Base-by-base conservation (phyloP, 345 rosid genomes). In the Carallia brachiata region DNA sequence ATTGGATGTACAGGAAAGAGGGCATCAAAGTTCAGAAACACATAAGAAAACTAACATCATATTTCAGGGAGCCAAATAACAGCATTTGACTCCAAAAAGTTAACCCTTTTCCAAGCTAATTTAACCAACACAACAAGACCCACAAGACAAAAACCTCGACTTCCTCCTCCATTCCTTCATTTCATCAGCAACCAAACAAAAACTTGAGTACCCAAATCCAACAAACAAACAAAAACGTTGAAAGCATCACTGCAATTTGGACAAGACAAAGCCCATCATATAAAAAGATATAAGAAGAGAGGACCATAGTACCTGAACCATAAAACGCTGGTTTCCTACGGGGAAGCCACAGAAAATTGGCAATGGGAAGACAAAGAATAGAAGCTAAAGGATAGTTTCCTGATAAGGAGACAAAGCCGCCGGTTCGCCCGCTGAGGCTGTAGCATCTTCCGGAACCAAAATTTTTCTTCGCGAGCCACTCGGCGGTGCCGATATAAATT, bases 351-450 rank as follows among this genome's bases (percentile, higher is more conserved):
- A n/a, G 17, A 50, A 53, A 57, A 63, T 1, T 59, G 59, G 19
- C 44, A 67, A 58, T 16, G 50, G 17, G n/a, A 62, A 19, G 54
- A 50, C 44, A n/a, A 32, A 52, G 74, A 65, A 54, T 31, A 39
- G 40, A 8, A 52, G 16, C 50, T 37, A 52, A 52, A 36, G 9
- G 9, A 13, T 4, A 13, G 12, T 48, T 37, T 2, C 13, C 30
- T 15, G 75, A 75, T 52, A 4, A 68, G 70, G 80, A 75, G 75
- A 73, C 73, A 72, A 73, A 61, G 53, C 44, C 75, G 67, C 59
- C 83, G 52, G 56, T 62, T 69, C 53, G 37, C 28, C 73, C 69
- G 73, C 66, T 13, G 62, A 61, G 39, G 53, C 12, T 1, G 12
- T 19, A 10, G 58, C 58, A 6, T 54, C 58, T 54, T n/a, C 58